A percentile compares a stretch with the other conserved stretches of the same genome.
Evolutionary conservation across 345 rosid species (phyloP).

Genomic region (Hevea brasiliensis): DNA sequence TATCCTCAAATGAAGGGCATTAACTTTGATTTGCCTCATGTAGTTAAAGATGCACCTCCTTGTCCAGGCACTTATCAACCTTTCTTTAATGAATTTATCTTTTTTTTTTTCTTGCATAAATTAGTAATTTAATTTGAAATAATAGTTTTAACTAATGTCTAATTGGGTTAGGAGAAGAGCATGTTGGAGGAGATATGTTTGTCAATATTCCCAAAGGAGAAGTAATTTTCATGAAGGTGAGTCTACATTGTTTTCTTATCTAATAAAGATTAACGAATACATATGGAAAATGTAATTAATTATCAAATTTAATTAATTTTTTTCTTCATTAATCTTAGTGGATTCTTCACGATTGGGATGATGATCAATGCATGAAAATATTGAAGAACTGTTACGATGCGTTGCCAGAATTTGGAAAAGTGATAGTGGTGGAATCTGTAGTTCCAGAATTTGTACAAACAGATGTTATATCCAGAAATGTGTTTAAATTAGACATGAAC

Average conservation of each 20-base stretch:
- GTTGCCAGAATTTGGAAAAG: slow-evolving; percentile 26
- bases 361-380: slow-evolving; percentile 19
- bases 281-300: no score
- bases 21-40: slow-evolving; percentile 17
- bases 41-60: slow-evolving; percentile 2
- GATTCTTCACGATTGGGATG: slow-evolving; percentile 14
- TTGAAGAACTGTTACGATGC: slow-evolving; percentile 31
- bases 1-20: slow-evolving; percentile 15
- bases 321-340: not conserved
- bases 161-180: slow-evolving; percentile 19
- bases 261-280: not conserved
- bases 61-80: not conserved
- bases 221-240: slow-evolving; percentile 19
- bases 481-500: no score
- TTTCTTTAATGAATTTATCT: not conserved
- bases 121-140: no score
- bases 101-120: no score
- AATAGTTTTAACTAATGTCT: no score
- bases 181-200: slow-evolving; percentile 19
- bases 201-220: slow-evolving; percentile 19
- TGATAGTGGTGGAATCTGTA: slow-evolving; percentile 23
- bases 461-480: no score
- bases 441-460: not conserved
- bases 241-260: no score
- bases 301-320: not conserved